Evolutionary conservation across 1,284 basidiomycete genomes (phyloP).

Genomic region (Apiotrichum veenhuisii): DNA sequence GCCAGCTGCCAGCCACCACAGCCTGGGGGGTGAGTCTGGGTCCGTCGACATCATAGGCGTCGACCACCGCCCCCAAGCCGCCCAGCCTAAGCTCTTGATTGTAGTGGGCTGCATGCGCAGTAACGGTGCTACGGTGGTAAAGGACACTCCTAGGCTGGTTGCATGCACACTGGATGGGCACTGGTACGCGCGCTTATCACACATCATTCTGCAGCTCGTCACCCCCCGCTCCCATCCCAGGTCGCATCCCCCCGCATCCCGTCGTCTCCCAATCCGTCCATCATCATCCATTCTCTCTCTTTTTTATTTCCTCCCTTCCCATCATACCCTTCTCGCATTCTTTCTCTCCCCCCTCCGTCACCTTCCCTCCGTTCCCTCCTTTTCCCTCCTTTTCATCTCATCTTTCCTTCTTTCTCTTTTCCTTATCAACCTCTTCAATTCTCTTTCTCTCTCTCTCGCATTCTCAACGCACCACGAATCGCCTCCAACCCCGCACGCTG

Average conservation of each 20-base stretch:
- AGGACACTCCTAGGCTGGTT: too few relatives aligned
- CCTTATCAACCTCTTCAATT: neutral
- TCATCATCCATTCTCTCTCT: neutral
- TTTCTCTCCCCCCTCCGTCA: neutral
- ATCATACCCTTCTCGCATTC: neutral
- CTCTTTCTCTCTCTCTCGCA: neutral
- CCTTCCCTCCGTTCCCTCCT: neutral
- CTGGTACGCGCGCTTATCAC: too few relatives aligned
- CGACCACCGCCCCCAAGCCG: too few relatives aligned
- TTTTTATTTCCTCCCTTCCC: neutral
- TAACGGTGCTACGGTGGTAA: too few relatives aligned
- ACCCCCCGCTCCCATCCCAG: neutral
- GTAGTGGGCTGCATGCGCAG: too few relatives aligned
- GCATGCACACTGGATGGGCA: too few relatives aligned
- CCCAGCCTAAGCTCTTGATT: too few relatives aligned
- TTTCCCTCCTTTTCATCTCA: neutral
- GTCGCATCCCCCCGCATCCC: neutral
- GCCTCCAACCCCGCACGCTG: neutral
- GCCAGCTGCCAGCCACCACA: too few relatives aligned
- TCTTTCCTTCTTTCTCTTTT: neutral
- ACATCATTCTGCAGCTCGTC: too few relatives aligned
- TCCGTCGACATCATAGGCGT: too few relatives aligned
- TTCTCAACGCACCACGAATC: neutral
- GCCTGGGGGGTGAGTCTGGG: too few relatives aligned
- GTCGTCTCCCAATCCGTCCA: neutral